Conservation (phyloP, 1,284 basidiomycete species). For the Filobasidium uniguttulatum region DNA sequence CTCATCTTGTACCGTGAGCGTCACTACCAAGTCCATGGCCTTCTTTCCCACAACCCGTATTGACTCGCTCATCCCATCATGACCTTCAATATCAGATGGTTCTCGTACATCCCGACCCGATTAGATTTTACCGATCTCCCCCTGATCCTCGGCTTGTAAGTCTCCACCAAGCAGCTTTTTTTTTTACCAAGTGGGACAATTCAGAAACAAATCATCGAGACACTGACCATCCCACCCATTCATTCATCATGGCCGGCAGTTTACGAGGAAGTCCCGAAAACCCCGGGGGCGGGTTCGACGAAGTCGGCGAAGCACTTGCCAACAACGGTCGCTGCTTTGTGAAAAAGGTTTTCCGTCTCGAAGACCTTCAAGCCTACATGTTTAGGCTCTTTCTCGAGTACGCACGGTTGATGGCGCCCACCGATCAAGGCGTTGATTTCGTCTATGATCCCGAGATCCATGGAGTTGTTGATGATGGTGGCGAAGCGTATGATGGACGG, state of each 20-base stretch:
- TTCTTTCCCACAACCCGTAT: not conserved
- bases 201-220: no score
- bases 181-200: constrained; percentile 1
- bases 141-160: constrained; percentile 34
- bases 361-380: constrained; percentile 37
- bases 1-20: constrained; percentile 34
- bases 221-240: no score
- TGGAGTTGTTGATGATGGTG: no score
- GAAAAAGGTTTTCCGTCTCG: constrained; percentile 32
- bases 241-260: constrained; percentile 12
- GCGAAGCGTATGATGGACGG: no score
- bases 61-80: not conserved
- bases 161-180: not conserved
- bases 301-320: constrained; percentile 33
- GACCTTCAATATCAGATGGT: constrained; percentile 26
- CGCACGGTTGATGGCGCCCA: no score
- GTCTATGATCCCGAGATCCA: no score
- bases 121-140: constrained; percentile 34
- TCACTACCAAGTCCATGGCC: not conserved
- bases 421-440: no score
- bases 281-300: constrained; percentile 32
- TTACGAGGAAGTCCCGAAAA: constrained; percentile 30
- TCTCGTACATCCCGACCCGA: constrained; percentile 34
- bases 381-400: constrained; percentile 35
- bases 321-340: constrained; percentile 36